Percentiles rank a stretch among this genome's conserved stretches.
These are phyloP conservation scores for Irpex sp. DNA, from an alignment of 1,284 basidiomycete genomes.

Conservation along the genomic window DNA sequence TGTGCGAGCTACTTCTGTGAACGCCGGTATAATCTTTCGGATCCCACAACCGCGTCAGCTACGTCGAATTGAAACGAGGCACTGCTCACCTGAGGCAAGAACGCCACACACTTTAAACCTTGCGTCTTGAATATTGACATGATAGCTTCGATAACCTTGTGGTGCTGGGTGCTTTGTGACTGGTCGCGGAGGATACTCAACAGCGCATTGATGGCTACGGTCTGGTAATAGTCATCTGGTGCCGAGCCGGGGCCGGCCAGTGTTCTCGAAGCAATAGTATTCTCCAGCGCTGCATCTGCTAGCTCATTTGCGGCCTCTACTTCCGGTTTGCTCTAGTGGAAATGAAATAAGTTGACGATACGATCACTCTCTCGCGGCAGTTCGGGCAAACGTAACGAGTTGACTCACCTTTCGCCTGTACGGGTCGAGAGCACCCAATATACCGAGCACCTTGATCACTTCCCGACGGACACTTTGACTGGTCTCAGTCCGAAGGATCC, in stretches of 20 bases:
- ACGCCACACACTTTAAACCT: conserved; percentile 93
- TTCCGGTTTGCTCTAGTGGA: conserved; percentile 63
- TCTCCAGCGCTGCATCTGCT: conserved; percentile 32
- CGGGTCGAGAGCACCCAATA: conserved; percentile 96
- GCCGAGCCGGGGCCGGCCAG: conserved; percentile 40
- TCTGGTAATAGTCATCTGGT: conserved; percentile 97
- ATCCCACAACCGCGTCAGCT: neutral
- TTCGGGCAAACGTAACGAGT: conserved; percentile 9
- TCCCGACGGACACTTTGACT: conserved; percentile 80
- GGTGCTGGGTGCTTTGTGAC: conserved; percentile 81
- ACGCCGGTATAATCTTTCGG: conserved; percentile 90
- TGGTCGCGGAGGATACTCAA: conserved; percentile 89
- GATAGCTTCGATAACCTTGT: conserved; percentile 95
- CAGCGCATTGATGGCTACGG: conserved; percentile 90
- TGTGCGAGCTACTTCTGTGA: conserved; percentile 84
- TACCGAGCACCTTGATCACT: conserved; percentile 91
- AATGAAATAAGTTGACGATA: neutral
- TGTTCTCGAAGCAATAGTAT: conserved; percentile 50
- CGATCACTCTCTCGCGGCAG: neutral
- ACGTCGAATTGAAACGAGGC: neutral
- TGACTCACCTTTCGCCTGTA: conserved; percentile 85
- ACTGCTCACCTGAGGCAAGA: conserved; percentile 80
- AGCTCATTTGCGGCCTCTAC: conserved; percentile 76
- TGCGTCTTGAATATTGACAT: conserved; percentile 99
- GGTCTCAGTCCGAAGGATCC: conserved; percentile 85